Conservation (phyloP, 176 grass and related monocot genomes). For the Hsuehochloa calcarea region DNA sequence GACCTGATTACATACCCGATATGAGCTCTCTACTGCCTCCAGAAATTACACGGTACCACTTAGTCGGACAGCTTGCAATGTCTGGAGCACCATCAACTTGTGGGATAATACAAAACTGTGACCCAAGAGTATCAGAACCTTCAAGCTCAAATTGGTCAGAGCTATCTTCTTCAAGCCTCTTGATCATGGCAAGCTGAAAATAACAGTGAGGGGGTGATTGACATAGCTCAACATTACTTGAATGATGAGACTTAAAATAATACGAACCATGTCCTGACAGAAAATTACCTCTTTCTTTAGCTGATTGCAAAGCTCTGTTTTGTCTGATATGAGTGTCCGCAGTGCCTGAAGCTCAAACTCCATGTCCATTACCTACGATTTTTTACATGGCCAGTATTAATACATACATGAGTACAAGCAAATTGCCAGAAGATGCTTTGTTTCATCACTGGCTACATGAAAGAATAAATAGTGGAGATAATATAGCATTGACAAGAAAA, state of each 20-base stretch:
- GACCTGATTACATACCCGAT: slow-evolving; percentile 48
- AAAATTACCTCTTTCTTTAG: slow-evolving; percentile 83
- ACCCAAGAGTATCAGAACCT: slow-evolving; percentile 77
- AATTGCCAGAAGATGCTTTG: neutral
- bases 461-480: neutral
- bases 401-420: neutral
- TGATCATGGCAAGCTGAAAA: slow-evolving; percentile 80
- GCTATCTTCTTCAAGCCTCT: slow-evolving; percentile 68
- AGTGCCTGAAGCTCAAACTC: slow-evolving; percentile 84
- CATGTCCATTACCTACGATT: slow-evolving; percentile 86
- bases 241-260: slow-evolving; percentile 3
- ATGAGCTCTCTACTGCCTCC: slow-evolving; percentile 70
- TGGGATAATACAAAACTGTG: slow-evolving; percentile 66
- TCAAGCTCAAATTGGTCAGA: slow-evolving; percentile 69
- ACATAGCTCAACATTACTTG: slow-evolving; percentile 4
- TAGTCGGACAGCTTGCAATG: slow-evolving; percentile 56
- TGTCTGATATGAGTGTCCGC: slow-evolving; percentile 64
- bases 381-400: neutral
- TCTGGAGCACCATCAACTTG: slow-evolving; percentile 54
- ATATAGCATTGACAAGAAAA: neutral
- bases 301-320: slow-evolving; percentile 83
- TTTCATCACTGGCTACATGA: slow-evolving; percentile 13
- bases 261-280: slow-evolving; percentile 13
- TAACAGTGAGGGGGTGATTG: neutral
- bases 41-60: slow-evolving; percentile 74